Evolutionary conservation across 2,329 filamentous ascomycete genomes (phyloP), one percentile per base, ranked within the genome.

Genomic region (Trichoderma sp.): DNA sequence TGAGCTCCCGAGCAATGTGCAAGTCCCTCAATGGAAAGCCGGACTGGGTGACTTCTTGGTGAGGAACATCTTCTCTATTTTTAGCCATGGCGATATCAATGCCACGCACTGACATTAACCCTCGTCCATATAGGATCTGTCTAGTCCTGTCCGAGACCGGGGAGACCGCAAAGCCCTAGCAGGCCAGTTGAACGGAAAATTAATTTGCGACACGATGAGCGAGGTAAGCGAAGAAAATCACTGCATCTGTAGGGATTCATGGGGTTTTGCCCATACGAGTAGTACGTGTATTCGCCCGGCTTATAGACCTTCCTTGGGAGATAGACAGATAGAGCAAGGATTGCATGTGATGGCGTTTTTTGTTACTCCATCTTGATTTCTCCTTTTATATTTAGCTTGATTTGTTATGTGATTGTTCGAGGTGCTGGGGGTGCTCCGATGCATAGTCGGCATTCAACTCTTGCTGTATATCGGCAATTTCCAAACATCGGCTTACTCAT

Each of bases 1-100:
- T 81, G 2, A 87, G 88, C 56, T 94, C 92, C 79, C 87, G 89
- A 66, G 88, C 85, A 0, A 89, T 94, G 45, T 93, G 91, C 78
- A 88, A 83, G 80, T 90, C 91, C 75, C 80, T 94, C 60, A 89
- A 90, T 2, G 92, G 91, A 0, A 87, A 83, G 76, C 83, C 85
- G 3, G 82, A 84, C 16, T 93, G 91, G 90, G 83, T 85, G 16
- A 83, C 88, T 18, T 90, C 89, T 67, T 94, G 92, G 92, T 90
- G 78, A 83, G 87, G 87, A 9, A 74, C 2, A 33, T 35, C 18
- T 24, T 24, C 7, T n/a, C 8, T 60, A 31, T 29, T 16, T 56
- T 35, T 50, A 18, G 4, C 9, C 9, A 0, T 8, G n/a, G 12
- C 45, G n/a, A 24, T 38, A 35, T 53, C 18, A 33, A 33, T 8